A percentile compares a stretch with the other conserved stretches of the same genome.
Evolutionary conservation across 2,329 filamentous ascomycete genomes (phyloP).

Genomic region (Nemania sp.): DNA sequence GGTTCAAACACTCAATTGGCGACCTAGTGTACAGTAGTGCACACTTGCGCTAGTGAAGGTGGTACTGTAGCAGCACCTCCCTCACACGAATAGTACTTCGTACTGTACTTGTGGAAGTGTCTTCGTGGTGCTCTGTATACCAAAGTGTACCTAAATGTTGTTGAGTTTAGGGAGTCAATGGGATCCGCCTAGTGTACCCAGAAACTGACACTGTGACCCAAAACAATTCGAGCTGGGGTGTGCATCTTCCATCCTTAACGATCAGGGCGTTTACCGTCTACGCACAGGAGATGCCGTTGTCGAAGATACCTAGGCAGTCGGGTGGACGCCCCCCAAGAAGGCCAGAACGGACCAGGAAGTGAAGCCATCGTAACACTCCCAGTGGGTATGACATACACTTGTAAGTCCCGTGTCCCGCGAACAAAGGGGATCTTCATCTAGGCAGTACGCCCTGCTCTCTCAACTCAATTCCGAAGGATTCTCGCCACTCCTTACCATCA

Average conservation of each 20-base stretch:
- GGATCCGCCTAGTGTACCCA: too few relatives aligned
- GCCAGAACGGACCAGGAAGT: neutral
- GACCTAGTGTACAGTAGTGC: neutral
- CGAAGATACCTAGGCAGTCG: neutral
- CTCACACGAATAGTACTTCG: too few relatives aligned
- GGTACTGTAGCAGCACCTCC: too few relatives aligned
- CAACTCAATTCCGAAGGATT: conserved; percentile 11
- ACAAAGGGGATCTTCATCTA: conserved; percentile 5
- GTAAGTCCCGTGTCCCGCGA: conserved; percentile 3
- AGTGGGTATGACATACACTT: conserved; percentile 11
- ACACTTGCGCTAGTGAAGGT: too few relatives aligned
- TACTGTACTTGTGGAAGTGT: too few relatives aligned
- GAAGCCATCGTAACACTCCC: conserved; percentile 14
- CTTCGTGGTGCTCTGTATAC: too few relatives aligned
- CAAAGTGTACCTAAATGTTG: neutral
- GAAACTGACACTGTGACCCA: too few relatives aligned
- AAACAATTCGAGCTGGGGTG: too few relatives aligned
- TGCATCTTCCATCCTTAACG: too few relatives aligned
- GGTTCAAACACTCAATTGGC: conserved; percentile 13
- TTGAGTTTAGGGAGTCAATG: conserved; percentile 11
- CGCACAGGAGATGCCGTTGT: neutral
- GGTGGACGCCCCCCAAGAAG: neutral
- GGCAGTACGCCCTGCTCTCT: conserved; percentile 3
- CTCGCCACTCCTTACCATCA: conserved; percentile 8
- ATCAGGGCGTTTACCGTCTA: too few relatives aligned